Conservation (phyloP, 257 asterid genomes). For the Solanum sparsipilum region DNA sequence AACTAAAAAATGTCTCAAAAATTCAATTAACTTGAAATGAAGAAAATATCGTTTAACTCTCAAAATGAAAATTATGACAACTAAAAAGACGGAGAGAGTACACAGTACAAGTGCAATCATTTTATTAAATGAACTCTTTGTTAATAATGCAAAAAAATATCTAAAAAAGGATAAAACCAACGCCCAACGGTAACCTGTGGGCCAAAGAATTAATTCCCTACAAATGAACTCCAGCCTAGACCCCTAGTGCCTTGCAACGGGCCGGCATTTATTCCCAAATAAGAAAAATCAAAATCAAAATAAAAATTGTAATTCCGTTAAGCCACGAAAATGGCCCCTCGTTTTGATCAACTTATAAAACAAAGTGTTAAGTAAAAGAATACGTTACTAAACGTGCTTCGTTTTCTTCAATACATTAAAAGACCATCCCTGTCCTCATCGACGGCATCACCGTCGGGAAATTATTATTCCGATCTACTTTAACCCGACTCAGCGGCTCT, state of each 20-base stretch:
- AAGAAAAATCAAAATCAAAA: neutral
- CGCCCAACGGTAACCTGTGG: neutral
- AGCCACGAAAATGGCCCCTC: neutral
- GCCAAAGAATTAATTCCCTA: neutral
- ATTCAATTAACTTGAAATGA: too few species aligned
- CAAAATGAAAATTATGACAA: too few species aligned
- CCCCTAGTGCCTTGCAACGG: neutral
- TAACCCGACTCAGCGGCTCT: neutral
- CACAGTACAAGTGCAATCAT: too few species aligned
- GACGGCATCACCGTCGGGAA: neutral
- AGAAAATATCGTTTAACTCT: too few species aligned
- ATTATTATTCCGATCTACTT: neutral
- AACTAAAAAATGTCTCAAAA: too few species aligned
- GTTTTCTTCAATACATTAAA: conserved; percentile 1
- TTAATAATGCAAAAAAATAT: too few species aligned
- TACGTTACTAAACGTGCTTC: neutral
- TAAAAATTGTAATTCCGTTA: neutral
- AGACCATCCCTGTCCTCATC: neutral
- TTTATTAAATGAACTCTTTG: neutral
- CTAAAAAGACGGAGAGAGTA: too few species aligned
- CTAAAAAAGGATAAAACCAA: neutral
- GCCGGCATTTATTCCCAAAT: neutral
- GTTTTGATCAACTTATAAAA: neutral
- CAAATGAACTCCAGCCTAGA: neutral
- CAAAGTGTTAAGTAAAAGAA: neutral